These are phyloP conservation scores for Sporisorium exsertum DNA, from an alignment of 1,284 basidiomycete species.

Conservation along the genomic window DNA sequence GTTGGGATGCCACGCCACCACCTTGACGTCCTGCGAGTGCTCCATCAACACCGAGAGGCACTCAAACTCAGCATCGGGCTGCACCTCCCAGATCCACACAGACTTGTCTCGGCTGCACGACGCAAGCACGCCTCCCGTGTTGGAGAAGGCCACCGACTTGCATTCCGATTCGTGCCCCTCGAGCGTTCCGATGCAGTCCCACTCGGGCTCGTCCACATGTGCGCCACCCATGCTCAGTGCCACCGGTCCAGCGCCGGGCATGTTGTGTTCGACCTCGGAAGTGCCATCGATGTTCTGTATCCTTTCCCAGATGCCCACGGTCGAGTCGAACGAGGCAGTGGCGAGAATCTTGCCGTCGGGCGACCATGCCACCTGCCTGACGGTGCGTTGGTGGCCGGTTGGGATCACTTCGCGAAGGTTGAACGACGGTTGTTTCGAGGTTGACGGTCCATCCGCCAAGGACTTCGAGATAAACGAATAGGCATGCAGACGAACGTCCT, in stretches of 20 bases:
- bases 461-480: conserved; percentile 72
- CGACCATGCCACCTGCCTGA: conserved; percentile 89
- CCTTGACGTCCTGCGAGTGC: conserved; percentile 96
- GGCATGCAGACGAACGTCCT: conserved; percentile 85
- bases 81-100: conserved; percentile 96
- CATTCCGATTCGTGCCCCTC: conserved; percentile 99
- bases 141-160: conserved; percentile 90
- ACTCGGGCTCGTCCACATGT: conserved; percentile 55
- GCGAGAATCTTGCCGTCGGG: conserved; percentile 90
- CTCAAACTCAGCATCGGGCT: conserved; percentile 84
- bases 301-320: conserved; percentile 88
- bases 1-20: conserved; percentile 90
- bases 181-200: conserved; percentile 87
- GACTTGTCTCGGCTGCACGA: conserved; percentile 95
- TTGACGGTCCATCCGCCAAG: conserved; percentile 43
- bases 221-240: conserved; percentile 70
- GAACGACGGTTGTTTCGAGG: conserved; percentile 56
- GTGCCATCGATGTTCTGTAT: conserved; percentile 64
- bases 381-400: conserved; percentile 89
- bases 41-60: conserved; percentile 97
- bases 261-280: conserved; percentile 12
- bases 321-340: conserved; percentile 93
- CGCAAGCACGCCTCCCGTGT: conserved; percentile 82
- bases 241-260: conserved; percentile 13
- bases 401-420: conserved; percentile 67